phyloP scores from a whole-genome alignment of 345 rosid species.

The Aquilaria malaccensis region DNA sequence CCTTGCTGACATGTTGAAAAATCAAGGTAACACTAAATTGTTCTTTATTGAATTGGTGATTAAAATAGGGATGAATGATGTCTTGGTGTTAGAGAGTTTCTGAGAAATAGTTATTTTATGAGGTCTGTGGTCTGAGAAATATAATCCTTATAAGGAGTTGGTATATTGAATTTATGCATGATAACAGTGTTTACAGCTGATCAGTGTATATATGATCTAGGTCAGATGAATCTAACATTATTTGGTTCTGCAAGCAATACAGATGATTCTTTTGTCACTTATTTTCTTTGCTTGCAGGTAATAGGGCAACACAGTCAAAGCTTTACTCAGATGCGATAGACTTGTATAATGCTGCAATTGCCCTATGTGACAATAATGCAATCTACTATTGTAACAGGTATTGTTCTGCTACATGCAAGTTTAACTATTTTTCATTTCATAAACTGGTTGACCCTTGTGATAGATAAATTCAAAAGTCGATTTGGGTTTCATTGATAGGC shows the following conservation, averaged over 20 bases:
- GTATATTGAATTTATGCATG: background rate
- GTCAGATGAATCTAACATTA: background rate
- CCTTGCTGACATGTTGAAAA: slow-evolving; percentile 66
- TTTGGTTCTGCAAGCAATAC: slow-evolving; percentile 5
- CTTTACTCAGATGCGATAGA: slow-evolving; percentile 63
- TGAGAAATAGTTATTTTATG: background rate
- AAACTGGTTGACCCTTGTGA: too few species aligned
- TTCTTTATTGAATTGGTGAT: slow-evolving; percentile 3
- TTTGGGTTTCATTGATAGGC: too few species aligned
- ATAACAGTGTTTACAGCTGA: background rate
- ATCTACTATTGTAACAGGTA: slow-evolving; percentile 91
- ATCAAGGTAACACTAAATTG: slow-evolving; percentile 50
- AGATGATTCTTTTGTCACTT: slow-evolving; percentile 17
- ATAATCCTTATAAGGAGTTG: background rate
- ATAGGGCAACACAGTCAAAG: slow-evolving; percentile 73
- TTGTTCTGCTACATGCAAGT: slow-evolving; percentile 3
- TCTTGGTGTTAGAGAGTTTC: slow-evolving; percentile 3
- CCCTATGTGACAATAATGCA: slow-evolving; percentile 58
- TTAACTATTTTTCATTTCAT: background rate
- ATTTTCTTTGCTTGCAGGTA: slow-evolving; percentile 45
- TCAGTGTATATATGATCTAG: background rate
- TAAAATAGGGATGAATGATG: slow-evolving; percentile 2
- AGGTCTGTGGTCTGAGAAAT: slow-evolving; percentile 3
- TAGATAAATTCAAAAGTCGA: too few species aligned
- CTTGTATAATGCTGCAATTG: slow-evolving; percentile 66